Evolutionary conservation across 495 filamentous ascomycete genomes (phyloP).

Genomic region (Penicillium tannophilum): DNA sequence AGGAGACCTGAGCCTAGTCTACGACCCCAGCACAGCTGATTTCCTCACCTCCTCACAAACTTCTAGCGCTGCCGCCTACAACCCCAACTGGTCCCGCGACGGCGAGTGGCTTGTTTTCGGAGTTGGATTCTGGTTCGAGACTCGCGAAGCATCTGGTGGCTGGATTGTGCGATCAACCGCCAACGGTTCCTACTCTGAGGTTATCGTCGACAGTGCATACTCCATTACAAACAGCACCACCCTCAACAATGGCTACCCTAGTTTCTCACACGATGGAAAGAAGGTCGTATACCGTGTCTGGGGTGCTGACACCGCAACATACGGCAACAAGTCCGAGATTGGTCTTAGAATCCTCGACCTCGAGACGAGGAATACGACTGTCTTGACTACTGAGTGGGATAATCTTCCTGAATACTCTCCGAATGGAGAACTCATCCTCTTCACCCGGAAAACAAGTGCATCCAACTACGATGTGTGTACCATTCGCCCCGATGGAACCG

Average conservation of each 20-base stretch:
- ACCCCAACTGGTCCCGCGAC: slow-evolving; percentile 34
- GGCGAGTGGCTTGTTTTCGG: slow-evolving; percentile 35
- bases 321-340: slow-evolving; percentile 20
- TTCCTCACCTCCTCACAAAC: slow-evolving; percentile 15
- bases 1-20: slow-evolving; percentile 15
- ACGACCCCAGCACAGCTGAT: slow-evolving; percentile 11
- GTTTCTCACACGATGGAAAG: slow-evolving; percentile 32
- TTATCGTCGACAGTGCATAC: slow-evolving; percentile 22
- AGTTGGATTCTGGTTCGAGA: slow-evolving; percentile 35
- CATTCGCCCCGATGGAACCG: slow-evolving; percentile 38
- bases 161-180: slow-evolving; percentile 27
- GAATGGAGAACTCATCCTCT: slow-evolving; percentile 31
- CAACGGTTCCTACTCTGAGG: slow-evolving; percentile 28
- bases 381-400: slow-evolving; percentile 33
- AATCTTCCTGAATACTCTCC: slow-evolving; percentile 37
- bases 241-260: slow-evolving; percentile 35
- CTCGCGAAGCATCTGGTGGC: slow-evolving; percentile 23
- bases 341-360: slow-evolving; percentile 35
- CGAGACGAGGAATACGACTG: slow-evolving; percentile 24
- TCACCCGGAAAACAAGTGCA: slow-evolving; percentile 31
- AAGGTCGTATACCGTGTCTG: slow-evolving; percentile 37
- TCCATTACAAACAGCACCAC: slow-evolving; percentile 9
- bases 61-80: slow-evolving; percentile 25
- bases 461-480: slow-evolving; percentile 43
- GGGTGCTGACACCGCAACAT: slow-evolving; percentile 22